Evolutionary conservation across 2,329 filamentous ascomycete species (phyloP).

Genomic region (Epichloe aotearoae): DNA sequence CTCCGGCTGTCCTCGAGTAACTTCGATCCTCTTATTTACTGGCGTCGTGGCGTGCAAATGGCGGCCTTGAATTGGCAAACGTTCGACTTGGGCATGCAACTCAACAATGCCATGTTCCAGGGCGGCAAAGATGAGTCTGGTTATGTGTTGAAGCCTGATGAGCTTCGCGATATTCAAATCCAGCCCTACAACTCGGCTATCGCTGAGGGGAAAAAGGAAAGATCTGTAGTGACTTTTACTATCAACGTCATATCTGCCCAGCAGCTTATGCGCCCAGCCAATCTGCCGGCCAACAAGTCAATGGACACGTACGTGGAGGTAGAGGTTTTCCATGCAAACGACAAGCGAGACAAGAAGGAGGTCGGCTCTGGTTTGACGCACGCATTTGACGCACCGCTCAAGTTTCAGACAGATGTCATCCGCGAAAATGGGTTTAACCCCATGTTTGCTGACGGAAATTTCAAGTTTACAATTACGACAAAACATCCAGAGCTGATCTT

Average conservation of each 20-base stretch:
- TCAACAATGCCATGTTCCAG: slow-evolving; percentile 97
- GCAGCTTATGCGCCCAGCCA: slow-evolving; percentile 74
- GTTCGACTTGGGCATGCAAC: slow-evolving; percentile 86
- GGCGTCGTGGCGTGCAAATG: slow-evolving; percentile 96
- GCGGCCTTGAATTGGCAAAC: slow-evolving; percentile 97
- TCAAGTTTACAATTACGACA: slow-evolving; percentile 75
- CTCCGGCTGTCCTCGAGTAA: slow-evolving; percentile 78
- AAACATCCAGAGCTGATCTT: slow-evolving; percentile 91
- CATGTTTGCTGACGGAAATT: slow-evolving; percentile 59
- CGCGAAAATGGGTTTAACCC: slow-evolving; percentile 91
- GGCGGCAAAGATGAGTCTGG: slow-evolving; percentile 75
- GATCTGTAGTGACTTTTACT: slow-evolving; percentile 71
- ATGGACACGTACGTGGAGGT: slow-evolving; percentile 93
- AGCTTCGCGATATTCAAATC: slow-evolving; percentile 60
- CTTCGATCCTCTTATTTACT: slow-evolving; percentile 86
- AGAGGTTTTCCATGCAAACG: slow-evolving; percentile 87
- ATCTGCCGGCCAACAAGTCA: slow-evolving; percentile 54
- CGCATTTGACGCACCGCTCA: slow-evolving; percentile 47
- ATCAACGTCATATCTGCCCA: slow-evolving; percentile 90
- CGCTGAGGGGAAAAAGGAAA: slow-evolving; percentile 54
- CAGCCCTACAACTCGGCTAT: slow-evolving; percentile 36
- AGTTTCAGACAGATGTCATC: slow-evolving; percentile 67
- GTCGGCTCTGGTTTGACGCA: slow-evolving; percentile 43
- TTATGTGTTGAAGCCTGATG: slow-evolving; percentile 85
- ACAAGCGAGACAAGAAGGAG: slow-evolving; percentile 79